Evolutionary conservation across 768 basidiomycete genomes (phyloP).

Genomic region (Fistulinella prunicolor): DNA sequence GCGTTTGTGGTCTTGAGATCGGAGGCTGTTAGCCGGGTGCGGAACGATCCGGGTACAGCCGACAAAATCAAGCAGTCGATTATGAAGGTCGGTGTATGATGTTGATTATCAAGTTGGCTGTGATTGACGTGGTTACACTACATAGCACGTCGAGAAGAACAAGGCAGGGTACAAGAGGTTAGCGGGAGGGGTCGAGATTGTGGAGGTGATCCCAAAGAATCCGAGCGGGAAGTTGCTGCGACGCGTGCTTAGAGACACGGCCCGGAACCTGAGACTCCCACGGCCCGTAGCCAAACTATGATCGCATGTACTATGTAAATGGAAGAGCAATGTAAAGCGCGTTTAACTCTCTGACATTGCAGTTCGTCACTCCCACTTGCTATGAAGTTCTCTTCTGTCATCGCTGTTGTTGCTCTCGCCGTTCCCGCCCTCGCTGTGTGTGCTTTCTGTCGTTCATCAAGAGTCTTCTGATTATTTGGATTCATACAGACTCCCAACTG

Average conservation of each 20-base stretch:
- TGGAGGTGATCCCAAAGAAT: conserved; percentile 64
- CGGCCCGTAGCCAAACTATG: conserved; percentile 28
- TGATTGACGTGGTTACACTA: not conserved
- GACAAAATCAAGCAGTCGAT: conserved; percentile 40
- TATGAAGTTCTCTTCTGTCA: too few relatives aligned
- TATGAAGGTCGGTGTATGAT: conserved; percentile 45
- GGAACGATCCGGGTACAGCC: conserved; percentile 30
- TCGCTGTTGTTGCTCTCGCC: too few relatives aligned
- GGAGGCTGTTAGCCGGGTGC: conserved; percentile 37
- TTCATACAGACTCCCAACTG: too few relatives aligned
- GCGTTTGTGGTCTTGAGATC: conserved; percentile 60
- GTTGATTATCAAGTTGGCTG: not conserved
- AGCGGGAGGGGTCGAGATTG: conserved; percentile 59
- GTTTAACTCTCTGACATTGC: too few relatives aligned
- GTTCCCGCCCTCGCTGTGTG: too few relatives aligned
- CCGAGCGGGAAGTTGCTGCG: conserved; percentile 67
- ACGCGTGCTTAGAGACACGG: conserved; percentile 52
- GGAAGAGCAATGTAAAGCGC: too few relatives aligned
- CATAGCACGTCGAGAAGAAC: conserved; percentile 53
- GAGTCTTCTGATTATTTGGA: too few relatives aligned
- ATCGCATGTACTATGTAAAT: not conserved
- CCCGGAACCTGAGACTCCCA: conserved; percentile 26
- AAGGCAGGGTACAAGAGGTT: conserved; percentile 62
- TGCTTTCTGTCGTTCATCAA: too few relatives aligned
- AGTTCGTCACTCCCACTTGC: too few relatives aligned